Evolutionary conservation across 345 rosid species (phyloP), one percentile per base, ranked within the genome.

Genomic region (Eucalyptus dawsonii): DNA sequence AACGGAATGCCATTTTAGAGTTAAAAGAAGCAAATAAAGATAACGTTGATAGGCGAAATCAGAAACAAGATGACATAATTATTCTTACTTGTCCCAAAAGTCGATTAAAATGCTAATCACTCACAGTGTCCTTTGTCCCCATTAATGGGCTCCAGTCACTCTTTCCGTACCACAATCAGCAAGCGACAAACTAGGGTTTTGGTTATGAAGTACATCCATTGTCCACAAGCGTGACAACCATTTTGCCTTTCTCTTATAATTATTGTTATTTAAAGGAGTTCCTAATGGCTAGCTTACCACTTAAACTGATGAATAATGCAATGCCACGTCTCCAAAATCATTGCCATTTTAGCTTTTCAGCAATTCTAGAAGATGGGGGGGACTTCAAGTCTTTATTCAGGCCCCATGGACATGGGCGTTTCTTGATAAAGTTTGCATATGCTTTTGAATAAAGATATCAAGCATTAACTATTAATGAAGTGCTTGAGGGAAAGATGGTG

Each of bases 331-430:
- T 86, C 86, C 24, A 76, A 50, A 65, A 37, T 65, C 51, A 87
- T 31, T 42, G 27, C 88, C 44, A 44, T 27, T 31, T 56, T 29
- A 81, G 86, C 76, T 56, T 86, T 54, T 88, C 37, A 86, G 49
- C 85, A 80, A 51, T 88, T 88, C 54, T 76, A 89, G 44, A 58
- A 86, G 83, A 86, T 86, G 42, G 87, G 72, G 42, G 87, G 86
- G 24, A 58, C 49, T 90, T 76, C 50, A 91, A 31, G 87, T 85
- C 58, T 29, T 81, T 50, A 93, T 96, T 93, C 96, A 95, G 88
- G 92, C 96, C 93, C 97, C 95, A 91, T 95, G 92, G 96, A 93
- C 96, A 94, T 58, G 45, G 37, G 37, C n/a, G 50, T 62, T 88
- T 80, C 60, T 91, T 94, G 93, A 88, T 87, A 93, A 95, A 93